Conservation (phyloP, 2,329 filamentous ascomycete species). For the Aspergillus puulaauensis region DNA sequence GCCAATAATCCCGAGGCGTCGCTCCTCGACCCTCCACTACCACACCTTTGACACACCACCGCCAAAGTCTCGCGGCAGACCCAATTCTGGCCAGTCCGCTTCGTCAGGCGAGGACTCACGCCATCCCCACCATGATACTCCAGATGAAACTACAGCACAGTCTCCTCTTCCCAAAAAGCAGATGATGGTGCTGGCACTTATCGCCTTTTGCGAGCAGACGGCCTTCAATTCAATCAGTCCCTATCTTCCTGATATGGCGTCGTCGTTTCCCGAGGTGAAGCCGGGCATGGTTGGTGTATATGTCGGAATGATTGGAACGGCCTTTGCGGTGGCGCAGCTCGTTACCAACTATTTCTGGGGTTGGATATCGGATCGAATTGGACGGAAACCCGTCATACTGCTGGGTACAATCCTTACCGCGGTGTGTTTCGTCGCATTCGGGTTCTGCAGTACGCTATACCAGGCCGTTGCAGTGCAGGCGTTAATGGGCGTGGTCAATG, state of each 20-base stretch:
- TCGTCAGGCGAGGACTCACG: slow-evolving; percentile 36
- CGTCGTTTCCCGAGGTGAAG: slow-evolving; percentile 77
- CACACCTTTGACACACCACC: slow-evolving; percentile 50
- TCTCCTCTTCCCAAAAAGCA: slow-evolving; percentile 81
- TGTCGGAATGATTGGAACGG: slow-evolving; percentile 84
- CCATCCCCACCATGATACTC: slow-evolving; percentile 26
- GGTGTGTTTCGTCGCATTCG: slow-evolving; percentile 79
- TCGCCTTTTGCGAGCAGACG: slow-evolving; percentile 91
- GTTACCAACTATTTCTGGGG: slow-evolving; percentile 92
- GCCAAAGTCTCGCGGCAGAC: slow-evolving; percentile 47
- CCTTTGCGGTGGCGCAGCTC: slow-evolving; percentile 90
- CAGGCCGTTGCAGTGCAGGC: slow-evolving; percentile 84
- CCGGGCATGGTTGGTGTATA: slow-evolving; percentile 74
- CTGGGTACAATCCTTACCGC: slow-evolving; percentile 80
- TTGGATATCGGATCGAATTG: slow-evolving; percentile 74
- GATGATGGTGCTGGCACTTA: slow-evolving; percentile 78
- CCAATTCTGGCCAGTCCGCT: slow-evolving; percentile 42
- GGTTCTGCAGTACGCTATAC: slow-evolving; percentile 78
- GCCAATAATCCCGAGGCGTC: slow-evolving; percentile 39
- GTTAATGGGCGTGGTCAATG: slow-evolving; percentile 89
- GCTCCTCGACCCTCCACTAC: slow-evolving; percentile 47
- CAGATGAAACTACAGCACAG: slow-evolving; percentile 27
- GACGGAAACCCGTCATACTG: slow-evolving; percentile 79
- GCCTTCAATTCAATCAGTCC: slow-evolving; percentile 95
- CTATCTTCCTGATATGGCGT: slow-evolving; percentile 91